These are phyloP conservation scores for Tolypocladium capitatum DNA, from an alignment of 2,329 filamentous ascomycete species.

Conservation along the genomic window DNA sequence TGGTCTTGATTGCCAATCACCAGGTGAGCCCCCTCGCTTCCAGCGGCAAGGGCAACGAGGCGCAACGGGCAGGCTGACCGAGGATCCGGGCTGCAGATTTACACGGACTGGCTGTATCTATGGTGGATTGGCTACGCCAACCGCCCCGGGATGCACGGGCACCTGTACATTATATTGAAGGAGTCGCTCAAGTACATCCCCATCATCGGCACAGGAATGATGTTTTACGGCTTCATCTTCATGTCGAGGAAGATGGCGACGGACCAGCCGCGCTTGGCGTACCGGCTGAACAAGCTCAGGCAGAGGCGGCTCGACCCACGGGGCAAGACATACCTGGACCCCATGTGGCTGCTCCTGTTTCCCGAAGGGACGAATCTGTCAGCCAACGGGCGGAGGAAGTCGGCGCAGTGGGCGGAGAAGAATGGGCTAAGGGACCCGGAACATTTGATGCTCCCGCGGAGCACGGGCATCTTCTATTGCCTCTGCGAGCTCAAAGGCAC, in stretches of 20 bases:
- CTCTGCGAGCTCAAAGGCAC: slow-evolving; percentile 60
- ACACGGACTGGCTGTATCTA: slow-evolving; percentile 84
- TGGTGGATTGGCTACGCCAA: slow-evolving; percentile 90
- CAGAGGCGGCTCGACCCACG: slow-evolving; percentile 37
- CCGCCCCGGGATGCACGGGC: slow-evolving; percentile 62
- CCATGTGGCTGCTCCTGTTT: slow-evolving; percentile 85
- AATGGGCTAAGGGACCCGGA: slow-evolving; percentile 57
- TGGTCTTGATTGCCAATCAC: slow-evolving; percentile 79
- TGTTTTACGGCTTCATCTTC: slow-evolving; percentile 84
- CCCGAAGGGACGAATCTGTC: slow-evolving; percentile 80
- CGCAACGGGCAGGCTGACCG: not conserved
- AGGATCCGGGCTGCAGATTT: slow-evolving; percentile 38
- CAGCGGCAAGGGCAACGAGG: not conserved
- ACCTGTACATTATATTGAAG: slow-evolving; percentile 83
- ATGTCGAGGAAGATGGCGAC: slow-evolving; percentile 80
- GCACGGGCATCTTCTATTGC: slow-evolving; percentile 70
- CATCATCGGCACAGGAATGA: slow-evolving; percentile 66
- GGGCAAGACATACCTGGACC: slow-evolving; percentile 47
- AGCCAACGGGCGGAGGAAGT: slow-evolving; percentile 54
- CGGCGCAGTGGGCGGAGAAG: slow-evolving; percentile 65
- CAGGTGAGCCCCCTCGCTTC: slow-evolving; percentile 35
- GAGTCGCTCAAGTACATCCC: slow-evolving; percentile 75
- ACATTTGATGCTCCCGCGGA: slow-evolving; percentile 64
- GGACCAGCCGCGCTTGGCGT: slow-evolving; percentile 62
- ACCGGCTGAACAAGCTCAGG: slow-evolving; percentile 60